Base-by-base conservation (phyloP, 441 rosid species). In the Omphalea diandra region DNA sequence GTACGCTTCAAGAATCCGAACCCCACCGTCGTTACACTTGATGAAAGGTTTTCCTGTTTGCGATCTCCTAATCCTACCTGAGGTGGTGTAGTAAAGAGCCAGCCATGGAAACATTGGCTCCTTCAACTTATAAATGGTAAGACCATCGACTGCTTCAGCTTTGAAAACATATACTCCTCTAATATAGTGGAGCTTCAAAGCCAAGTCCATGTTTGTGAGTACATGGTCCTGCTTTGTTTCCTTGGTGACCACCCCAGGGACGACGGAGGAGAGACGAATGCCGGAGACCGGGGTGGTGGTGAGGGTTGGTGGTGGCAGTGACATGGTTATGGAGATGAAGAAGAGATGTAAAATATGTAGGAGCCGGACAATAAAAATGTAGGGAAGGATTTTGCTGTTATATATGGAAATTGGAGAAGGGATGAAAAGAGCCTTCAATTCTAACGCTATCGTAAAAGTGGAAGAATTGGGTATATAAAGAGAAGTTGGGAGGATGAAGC, bases 1-100 rank as follows among this genome's bases (percentile, higher is more conserved):
- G 0, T 5, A 32, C 2, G 93, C 93, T 74, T 89, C 94, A 0
- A 84, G 80, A 3, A 87, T 68, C 26, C 97, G 79, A 15, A 83
- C 84, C 31, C 97, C 97, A 26, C 89, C 75, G 56, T 91, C 97
- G 61, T 89, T 91, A 73, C 97, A 89, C 70, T 87, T 88, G 47
- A 91, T 63, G 65, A 80, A 79, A 2, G 85, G 88, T 74, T 82
- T 62, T 18, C 82, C 82, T 0, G 63, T 8, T 15, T 80, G 78
- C 7, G 79, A 76, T 41, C 78, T 71, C 70, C 93, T 79, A 71
- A 91, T 84, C 75, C 93, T 77, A 33, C 93, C 95, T 0, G 84
- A 65, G 7, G 76, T 43, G 0, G 84, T 11, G 64, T 77, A 81
- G 77, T 68, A 87, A 8, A 62, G 43, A 2, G 61, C 78, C 24